Conservation (phyloP, 495 filamentous ascomycete genomes). For the Chaetomidium leptoderma region DNA sequence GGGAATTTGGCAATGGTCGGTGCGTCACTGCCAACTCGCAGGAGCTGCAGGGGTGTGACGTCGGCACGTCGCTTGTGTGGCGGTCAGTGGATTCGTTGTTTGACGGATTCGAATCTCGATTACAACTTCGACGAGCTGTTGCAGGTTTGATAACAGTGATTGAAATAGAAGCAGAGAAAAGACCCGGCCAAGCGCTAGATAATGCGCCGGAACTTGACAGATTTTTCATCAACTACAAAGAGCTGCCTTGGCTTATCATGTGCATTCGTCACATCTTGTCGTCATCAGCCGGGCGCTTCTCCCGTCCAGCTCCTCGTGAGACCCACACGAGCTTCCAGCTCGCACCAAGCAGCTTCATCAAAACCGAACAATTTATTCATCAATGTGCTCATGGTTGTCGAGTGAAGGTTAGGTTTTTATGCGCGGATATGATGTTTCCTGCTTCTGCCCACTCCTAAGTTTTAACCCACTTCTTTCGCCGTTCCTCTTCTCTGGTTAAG, state of each 20-base stretch:
- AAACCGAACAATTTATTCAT: no score
- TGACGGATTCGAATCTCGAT: not conserved
- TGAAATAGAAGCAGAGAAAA: not conserved
- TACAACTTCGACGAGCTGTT: no score
- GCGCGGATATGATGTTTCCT: no score
- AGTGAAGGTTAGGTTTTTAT: no score
- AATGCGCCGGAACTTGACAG: constrained; percentile 9
- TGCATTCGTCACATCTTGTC: constrained; percentile 12
- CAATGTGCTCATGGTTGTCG: no score
- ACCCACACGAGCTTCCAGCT: constrained; percentile 6
- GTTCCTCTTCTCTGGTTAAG: no score
- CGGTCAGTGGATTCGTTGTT: not conserved
- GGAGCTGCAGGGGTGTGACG: constrained; percentile 13
- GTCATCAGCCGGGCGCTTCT: constrained; percentile 1
- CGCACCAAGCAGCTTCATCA: not conserved
- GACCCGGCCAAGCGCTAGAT: not conserved
- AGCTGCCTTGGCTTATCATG: constrained; percentile 8
- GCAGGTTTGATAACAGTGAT: not conserved
- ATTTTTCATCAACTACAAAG: not conserved
- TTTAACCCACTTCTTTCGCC: not conserved
- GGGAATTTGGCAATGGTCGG: constrained; percentile 30
- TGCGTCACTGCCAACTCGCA: constrained; percentile 25
- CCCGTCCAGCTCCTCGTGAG: constrained; percentile 1
- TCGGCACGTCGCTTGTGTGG: constrained; percentile 2
- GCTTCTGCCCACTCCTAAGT: no score